phyloP scores from a whole-genome alignment of 345 rosid genomes.

The Crucihimalaya himalaica region DNA sequence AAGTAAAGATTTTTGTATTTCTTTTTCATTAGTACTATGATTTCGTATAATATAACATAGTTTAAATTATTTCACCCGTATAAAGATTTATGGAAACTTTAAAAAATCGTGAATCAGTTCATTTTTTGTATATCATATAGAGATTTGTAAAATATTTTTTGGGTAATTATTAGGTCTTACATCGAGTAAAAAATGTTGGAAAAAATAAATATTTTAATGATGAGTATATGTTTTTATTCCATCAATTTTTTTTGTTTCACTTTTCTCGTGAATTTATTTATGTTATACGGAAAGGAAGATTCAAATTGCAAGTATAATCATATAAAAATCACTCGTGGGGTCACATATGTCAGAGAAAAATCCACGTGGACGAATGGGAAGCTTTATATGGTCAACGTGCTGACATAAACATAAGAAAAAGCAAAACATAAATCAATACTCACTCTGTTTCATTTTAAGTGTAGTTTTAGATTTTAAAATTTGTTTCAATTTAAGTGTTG shows the following conservation, averaged over 20 bases:
- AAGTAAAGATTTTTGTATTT: not conserved
- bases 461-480: too few species aligned
- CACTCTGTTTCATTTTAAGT: too few species aligned
- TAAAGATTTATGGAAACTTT: not conserved
- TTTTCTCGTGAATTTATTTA: not conserved
- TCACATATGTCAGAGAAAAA: constrained; percentile 32
- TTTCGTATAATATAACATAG: not conserved
- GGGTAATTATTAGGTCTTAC: not conserved
- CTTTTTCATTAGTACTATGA: not conserved
- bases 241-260: not conserved
- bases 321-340: constrained; percentile 41
- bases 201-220: not conserved
- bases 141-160: not conserved
- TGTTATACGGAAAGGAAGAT: constrained; percentile 16
- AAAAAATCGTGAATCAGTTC: not conserved
- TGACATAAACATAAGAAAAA: constrained; percentile 40
- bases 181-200: not conserved
- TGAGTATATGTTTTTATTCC: not conserved
- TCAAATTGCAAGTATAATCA: constrained; percentile 30
- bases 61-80: not conserved
- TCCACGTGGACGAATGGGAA: constrained; percentile 40
- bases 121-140: not conserved
- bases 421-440: constrained; percentile 13
- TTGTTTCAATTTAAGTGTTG: too few species aligned
- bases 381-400: constrained; percentile 43